Percentiles rank a stretch among this genome's conserved stretches.
Evolutionary conservation across 2,329 filamentous ascomycete genomes (phyloP).

Genomic region (Colletotrichum sp.): DNA sequence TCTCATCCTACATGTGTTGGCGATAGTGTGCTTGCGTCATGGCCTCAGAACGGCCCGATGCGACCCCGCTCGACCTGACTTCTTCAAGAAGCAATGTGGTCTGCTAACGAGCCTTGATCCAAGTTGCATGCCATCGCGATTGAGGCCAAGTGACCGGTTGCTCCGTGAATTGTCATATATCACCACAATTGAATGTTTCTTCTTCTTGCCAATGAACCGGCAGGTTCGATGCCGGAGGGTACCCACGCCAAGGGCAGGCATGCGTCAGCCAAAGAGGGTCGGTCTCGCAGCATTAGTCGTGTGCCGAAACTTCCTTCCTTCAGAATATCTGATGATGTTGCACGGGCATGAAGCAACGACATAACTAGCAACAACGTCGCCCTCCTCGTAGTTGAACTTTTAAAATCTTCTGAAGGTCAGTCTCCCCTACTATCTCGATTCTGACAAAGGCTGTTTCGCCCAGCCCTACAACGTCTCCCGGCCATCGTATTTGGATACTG

Average conservation of each 20-base stretch:
- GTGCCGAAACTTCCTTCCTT: constrained; percentile 2
- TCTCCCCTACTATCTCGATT: not conserved
- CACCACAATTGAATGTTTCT: not conserved
- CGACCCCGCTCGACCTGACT: not conserved
- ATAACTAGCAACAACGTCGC: not conserved
- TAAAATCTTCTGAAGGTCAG: not conserved
- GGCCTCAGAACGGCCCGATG: not conserved
- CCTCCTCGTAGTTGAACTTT: not conserved
- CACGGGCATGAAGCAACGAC: not conserved
- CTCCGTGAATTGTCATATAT: constrained; percentile 4
- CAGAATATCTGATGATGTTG: not conserved
- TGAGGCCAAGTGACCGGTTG: constrained; percentile 9
- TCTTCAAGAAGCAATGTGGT: not conserved
- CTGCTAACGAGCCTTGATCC: not conserved
- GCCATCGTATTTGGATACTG: not conserved
- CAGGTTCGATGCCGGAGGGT: constrained; percentile 12
- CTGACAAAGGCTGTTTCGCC: not conserved
- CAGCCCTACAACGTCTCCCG: not conserved
- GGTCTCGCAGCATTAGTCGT: constrained; percentile 12
- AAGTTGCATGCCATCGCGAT: not conserved
- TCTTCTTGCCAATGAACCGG: not conserved
- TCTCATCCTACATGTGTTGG: not conserved
- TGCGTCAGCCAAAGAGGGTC: constrained; percentile 21
- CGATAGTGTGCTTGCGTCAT: not conserved
- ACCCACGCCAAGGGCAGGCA: constrained; percentile 19